Evolutionary conservation across 768 basidiomycete species (phyloP), one percentile per base, ranked within the genome.

Genomic region (Trametes meyenii): DNA sequence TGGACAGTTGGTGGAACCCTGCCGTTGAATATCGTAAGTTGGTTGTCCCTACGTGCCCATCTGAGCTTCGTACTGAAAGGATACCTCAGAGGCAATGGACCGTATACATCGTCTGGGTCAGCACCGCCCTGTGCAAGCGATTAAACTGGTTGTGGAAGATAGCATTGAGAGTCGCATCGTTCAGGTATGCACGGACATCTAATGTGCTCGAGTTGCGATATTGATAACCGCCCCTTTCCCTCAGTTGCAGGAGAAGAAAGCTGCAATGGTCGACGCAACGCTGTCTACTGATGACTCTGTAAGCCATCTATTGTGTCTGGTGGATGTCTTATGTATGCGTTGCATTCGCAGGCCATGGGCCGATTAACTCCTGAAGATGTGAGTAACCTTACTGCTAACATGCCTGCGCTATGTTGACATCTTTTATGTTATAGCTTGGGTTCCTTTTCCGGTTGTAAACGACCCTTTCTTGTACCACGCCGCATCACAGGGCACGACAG

Each of bases 1-100:
- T 98, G 94, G 96, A 96, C 72, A 92, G 90, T 66, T 96, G 94
- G 94, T 96, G 96, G 96, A 98, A 98, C 71, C 96, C 96, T 7
- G 94, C 94, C n/a, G 92, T 92, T 55, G 91, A 92, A 77, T 93
- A 83, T 69, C 90, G 90, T 92, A 72, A 77, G 90, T 81, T 21
- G 16, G 43, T 23, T 24, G 23, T 33, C 10, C 12, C 43, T n/a
- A n/a, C 17, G 39, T 49, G 43, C 29, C 33, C 13, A 43, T 4
- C n/a, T 45, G 4, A 6, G 23, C 24, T 29, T 53, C 48, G 55
- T 51, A 19, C 40, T 62, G 63, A 50, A 50, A 26, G 13, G 11
- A 36, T 61, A 49, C 26, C 62, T 64, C 82, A 92, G 89, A 94
- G 83, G 94, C 93, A 2, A 98, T 96, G 94, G 95, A 96, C 73